These are phyloP conservation scores for Fomitopsis serialis DNA, from an alignment of 768 basidiomycete genomes.

Conservation along the genomic window DNA sequence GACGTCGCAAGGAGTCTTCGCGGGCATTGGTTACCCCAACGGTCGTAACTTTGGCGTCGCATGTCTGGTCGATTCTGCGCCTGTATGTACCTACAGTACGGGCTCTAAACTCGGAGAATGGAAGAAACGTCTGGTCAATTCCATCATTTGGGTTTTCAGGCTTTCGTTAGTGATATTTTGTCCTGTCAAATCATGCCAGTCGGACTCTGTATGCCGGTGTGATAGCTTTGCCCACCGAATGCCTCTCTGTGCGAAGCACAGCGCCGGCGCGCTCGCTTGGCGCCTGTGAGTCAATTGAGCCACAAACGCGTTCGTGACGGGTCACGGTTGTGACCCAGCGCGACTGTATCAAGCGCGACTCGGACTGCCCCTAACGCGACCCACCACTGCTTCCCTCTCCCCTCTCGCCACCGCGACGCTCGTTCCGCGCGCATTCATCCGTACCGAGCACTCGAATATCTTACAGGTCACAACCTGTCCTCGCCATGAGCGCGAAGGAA, in stretches of 20 bases:
- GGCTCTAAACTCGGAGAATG: too few species aligned
- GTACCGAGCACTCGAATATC: too few species aligned
- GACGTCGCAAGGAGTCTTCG: conserved; percentile 54
- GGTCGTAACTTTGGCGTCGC: conserved; percentile 28
- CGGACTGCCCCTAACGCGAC: neutral
- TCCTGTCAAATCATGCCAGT: too few species aligned
- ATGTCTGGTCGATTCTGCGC: too few species aligned
- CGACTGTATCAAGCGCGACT: conserved; percentile 4
- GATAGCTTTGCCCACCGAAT: neutral
- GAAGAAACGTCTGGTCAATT: too few species aligned
- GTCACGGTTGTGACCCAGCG: conserved; percentile 16
- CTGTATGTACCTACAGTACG: too few species aligned
- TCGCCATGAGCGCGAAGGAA: conserved; percentile 18
- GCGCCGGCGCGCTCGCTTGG: neutral
- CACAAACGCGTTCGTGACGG: conserved; percentile 1
- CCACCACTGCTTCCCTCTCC: neutral
- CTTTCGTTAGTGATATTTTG: too few species aligned
- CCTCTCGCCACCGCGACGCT: too few species aligned
- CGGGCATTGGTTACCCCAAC: conserved; percentile 65
- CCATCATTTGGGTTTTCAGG: too few species aligned
- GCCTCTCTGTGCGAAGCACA: conserved; percentile 2
- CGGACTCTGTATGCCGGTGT: too few species aligned
- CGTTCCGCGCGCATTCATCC: too few species aligned
- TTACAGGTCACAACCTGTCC: neutral
- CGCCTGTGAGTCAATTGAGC: too few species aligned